A percentile compares a stretch with the other conserved stretches of the same genome.
These are phyloP conservation scores for Podila epigama DNA, from an alignment of 192 early-diverging fungal species.

Conservation along the genomic window DNA sequence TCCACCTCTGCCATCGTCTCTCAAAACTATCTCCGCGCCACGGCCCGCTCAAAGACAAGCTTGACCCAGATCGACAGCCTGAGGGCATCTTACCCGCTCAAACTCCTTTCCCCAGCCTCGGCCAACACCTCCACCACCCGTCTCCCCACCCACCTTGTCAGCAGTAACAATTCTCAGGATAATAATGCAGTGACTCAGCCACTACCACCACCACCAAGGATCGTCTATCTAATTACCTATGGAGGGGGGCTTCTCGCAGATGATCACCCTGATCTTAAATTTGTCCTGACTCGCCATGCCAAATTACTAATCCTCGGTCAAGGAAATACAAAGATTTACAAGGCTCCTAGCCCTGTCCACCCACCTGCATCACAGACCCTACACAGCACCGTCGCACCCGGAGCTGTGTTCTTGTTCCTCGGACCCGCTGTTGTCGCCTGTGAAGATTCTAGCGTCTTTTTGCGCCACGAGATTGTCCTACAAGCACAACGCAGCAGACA, in stretches of 20 bases:
- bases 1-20: constrained; percentile 39
- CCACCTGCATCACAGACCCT: constrained; percentile 42
- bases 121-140: constrained; percentile 11
- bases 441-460: constrained; percentile 44
- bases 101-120: constrained; percentile 36
- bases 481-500: constrained; percentile 18
- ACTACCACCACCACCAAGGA: constrained; percentile 31
- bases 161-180: not conserved
- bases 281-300: constrained; percentile 56
- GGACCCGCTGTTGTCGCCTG: constrained; percentile 37
- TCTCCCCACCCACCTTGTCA: not conserved
- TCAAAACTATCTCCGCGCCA: constrained; percentile 37
- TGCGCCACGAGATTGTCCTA: constrained; percentile 41
- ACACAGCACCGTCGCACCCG: constrained; percentile 36
- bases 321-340: constrained; percentile 87
- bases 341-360: constrained; percentile 50
- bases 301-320: constrained; percentile 78
- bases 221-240: constrained; percentile 81
- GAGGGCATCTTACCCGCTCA: constrained; percentile 36
- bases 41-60: constrained; percentile 36
- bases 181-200: not conserved
- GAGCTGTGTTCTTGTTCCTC: constrained; percentile 17
- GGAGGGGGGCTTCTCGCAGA: constrained; percentile 89
- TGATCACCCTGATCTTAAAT: constrained; percentile 69
- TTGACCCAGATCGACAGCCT: constrained; percentile 47